A percentile compares a stretch with the other conserved stretches of the same genome.
Evolutionary conservation across 2,329 filamentous ascomycete genomes (phyloP).

Genomic region (Xylariomycetidae sp.): DNA sequence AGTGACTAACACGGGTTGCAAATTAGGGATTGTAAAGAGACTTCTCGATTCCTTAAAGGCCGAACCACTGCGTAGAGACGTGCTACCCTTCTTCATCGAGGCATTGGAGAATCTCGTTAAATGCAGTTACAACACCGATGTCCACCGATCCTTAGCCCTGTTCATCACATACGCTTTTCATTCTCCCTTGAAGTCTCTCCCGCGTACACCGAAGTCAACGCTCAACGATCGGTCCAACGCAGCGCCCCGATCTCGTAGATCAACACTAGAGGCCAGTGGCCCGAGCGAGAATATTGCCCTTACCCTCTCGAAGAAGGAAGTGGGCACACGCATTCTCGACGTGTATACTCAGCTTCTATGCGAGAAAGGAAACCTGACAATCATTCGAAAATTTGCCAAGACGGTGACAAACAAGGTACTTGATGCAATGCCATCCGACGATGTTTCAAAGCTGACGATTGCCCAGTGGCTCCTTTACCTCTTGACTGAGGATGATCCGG

Average conservation of each 20-base stretch:
- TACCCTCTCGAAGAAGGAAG: constrained; percentile 56
- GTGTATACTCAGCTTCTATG: constrained; percentile 77
- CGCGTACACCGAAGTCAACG: constrained; percentile 45
- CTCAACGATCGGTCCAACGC: constrained; percentile 38
- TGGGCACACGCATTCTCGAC: constrained; percentile 68
- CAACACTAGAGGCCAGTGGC: constrained; percentile 29
- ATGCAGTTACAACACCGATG: constrained; percentile 75
- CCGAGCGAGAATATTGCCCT: constrained; percentile 27
- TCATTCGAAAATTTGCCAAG: constrained; percentile 82
- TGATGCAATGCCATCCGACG: constrained; percentile 17
- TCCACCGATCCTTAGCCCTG: constrained; percentile 78
- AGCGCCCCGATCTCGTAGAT: constrained; percentile 31
- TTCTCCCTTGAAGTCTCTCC: constrained; percentile 39
- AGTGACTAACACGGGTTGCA: too few species aligned
- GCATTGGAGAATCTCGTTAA: constrained; percentile 76
- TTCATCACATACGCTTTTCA: constrained; percentile 93
- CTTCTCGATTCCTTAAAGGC: constrained; percentile 86
- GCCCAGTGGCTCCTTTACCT: constrained; percentile 83
- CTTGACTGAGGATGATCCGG: constrained; percentile 76
- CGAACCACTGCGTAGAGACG: constrained; percentile 66
- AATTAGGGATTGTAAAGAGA: constrained; percentile 88
- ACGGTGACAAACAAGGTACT: constrained; percentile 90
- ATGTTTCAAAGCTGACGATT: constrained; percentile 27
- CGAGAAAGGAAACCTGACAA: constrained; percentile 58
- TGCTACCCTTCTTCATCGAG: constrained; percentile 68